Evolutionary conservation across 345 rosid genomes (phyloP).

Genomic region (Eutrema heterophyllum): DNA sequence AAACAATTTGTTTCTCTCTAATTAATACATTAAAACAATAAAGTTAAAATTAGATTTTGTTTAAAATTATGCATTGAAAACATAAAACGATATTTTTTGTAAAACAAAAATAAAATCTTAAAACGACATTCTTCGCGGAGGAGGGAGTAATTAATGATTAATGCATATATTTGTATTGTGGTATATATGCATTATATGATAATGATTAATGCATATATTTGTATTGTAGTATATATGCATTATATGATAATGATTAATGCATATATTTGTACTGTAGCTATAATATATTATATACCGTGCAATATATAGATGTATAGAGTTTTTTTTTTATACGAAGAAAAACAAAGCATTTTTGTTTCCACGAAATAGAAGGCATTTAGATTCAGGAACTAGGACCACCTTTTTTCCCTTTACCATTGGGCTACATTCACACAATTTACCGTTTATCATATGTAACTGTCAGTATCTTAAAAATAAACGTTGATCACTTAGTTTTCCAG

Average conservation of each 20-base stretch:
- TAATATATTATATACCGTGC: not conserved
- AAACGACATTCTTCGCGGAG: too few relatives aligned
- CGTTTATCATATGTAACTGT: constrained; percentile 2
- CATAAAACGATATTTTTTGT: too few relatives aligned
- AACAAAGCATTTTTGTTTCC: not conserved
- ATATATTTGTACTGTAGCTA: not conserved
- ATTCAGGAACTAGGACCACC: constrained; percentile 2
- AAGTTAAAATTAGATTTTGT: too few relatives aligned
- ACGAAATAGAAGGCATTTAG: constrained; percentile 1
- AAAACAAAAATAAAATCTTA: too few relatives aligned
- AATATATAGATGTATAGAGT: not conserved
- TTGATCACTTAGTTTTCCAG: not conserved
- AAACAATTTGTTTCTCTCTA: too few relatives aligned
- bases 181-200: not conserved
- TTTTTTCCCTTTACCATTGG: not conserved
- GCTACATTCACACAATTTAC: not conserved
- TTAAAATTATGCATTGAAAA: too few relatives aligned
- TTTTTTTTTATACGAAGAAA: not conserved
- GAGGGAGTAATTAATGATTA: too few relatives aligned
- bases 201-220: too few relatives aligned
- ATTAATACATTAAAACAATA: too few relatives aligned
- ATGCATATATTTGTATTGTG: too few relatives aligned
- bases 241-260: not conserved
- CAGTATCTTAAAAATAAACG: constrained; percentile 12
- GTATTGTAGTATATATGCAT: too few relatives aligned